Conservation (phyloP, 805 yeast species). For the Cyberlindnera mrakii region DNA sequence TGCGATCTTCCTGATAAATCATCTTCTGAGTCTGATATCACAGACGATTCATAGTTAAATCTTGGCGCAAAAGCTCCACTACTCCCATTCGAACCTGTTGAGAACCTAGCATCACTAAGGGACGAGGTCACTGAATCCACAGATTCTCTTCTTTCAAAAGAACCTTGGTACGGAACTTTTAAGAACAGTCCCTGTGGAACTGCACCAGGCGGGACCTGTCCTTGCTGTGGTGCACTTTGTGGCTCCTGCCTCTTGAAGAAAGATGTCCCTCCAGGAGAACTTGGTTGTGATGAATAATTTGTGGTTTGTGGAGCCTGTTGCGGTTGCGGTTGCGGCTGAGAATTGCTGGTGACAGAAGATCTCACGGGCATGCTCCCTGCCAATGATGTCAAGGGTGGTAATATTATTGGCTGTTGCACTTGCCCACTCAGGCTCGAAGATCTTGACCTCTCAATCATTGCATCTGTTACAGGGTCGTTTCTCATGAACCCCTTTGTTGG, state of each 20-base stretch:
- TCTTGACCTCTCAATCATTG: conserved; percentile 9
- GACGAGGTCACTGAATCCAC: conserved; percentile 21
- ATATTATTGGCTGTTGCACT: conserved; percentile 8
- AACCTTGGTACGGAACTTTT: conserved; percentile 25
- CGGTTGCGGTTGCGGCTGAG: conserved; percentile 3
- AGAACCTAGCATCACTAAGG: conserved; percentile 13
- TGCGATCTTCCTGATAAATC: conserved; percentile 19
- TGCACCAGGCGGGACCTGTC: not conserved
- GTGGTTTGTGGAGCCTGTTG: not conserved
- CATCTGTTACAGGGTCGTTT: conserved; percentile 10
- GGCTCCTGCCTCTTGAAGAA: not conserved
- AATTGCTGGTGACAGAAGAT: not conserved
- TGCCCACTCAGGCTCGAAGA: conserved; percentile 9
- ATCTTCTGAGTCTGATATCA: conserved; percentile 23
- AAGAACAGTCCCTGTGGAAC: conserved; percentile 22
- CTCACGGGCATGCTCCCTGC: conserved; percentile 2
- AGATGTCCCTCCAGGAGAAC: conserved; percentile 1
- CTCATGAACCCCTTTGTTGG: conserved; percentile 64
- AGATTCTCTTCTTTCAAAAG: conserved; percentile 23
- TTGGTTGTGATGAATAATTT: conserved; percentile 3
- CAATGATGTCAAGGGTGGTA: conserved; percentile 16
- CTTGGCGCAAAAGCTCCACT: conserved; percentile 3
- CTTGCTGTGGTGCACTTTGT: not conserved
- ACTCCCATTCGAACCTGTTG: conserved; percentile 1
- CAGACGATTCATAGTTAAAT: conserved; percentile 17